Evolutionary conservation across 2,329 filamentous ascomycete genomes (phyloP).

Genomic region (Purpureocillium takamizusanense): DNA sequence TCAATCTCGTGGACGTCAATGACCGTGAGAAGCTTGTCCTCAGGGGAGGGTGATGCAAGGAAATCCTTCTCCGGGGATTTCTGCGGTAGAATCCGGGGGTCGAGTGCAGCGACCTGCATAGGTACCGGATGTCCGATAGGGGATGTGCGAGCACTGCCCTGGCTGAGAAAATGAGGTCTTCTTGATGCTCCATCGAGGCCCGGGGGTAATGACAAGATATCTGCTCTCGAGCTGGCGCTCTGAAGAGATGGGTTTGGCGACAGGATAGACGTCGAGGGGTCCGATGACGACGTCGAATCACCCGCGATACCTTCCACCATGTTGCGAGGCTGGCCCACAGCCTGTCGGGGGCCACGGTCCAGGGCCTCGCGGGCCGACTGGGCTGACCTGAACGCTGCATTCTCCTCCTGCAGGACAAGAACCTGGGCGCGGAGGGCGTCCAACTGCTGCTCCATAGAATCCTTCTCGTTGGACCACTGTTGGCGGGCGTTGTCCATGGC

Average conservation of each 20-base stretch:
- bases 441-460: neutral
- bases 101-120: constrained; percentile 29
- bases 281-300: neutral
- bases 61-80: constrained; percentile 27
- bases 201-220: constrained; percentile 19
- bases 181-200: constrained; percentile 24
- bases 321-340: neutral
- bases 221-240: constrained; percentile 10
- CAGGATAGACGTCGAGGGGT: constrained; percentile 1
- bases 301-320: too few relatives aligned
- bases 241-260: constrained; percentile 11
- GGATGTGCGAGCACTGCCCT: constrained; percentile 21
- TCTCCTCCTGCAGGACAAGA: constrained; percentile 1
- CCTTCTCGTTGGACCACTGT: constrained; percentile 1
- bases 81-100: constrained; percentile 34
- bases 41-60: constrained; percentile 21
- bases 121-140: constrained; percentile 24
- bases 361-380: too few relatives aligned
- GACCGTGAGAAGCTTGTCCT: constrained; percentile 24
- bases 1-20: constrained; percentile 51
- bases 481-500: neutral
- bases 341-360: neutral
- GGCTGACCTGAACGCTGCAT: neutral
- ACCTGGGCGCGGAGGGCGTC: neutral
- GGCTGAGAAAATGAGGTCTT: constrained; percentile 22